Evolutionary conservation across 1,284 basidiomycete genomes (phyloP), one percentile per base, ranked within the genome.

Genomic region (Leccinum subspadiceum): DNA sequence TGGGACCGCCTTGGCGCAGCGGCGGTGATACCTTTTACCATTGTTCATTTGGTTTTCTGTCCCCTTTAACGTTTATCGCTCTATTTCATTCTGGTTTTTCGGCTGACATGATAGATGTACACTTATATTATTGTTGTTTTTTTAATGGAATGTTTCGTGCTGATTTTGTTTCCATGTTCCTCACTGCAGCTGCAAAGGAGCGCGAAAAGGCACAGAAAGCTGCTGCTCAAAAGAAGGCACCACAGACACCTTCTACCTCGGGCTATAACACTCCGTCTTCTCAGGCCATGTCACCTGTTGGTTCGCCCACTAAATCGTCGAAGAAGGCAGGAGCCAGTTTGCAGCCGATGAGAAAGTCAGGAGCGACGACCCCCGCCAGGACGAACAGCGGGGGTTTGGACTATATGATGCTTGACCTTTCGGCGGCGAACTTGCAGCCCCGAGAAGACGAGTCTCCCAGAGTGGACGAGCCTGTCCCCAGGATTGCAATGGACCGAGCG

Each of bases 401-500:
- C 71, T 81, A 85, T 54, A 76, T 84, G 63, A 74, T 83, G 37
- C 72, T 90, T 66, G 94, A 96, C 76, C 76, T 96, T 56, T 83
- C 86, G 26, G 91, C 82, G 5, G 75, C 94, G 62, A 92, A 92
- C 73, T 76, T 96, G 33, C 76, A 78, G 26, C 75, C 79, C 39
- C 78, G 80, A 50, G 81, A 79, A 46, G 74, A 80, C 24, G 73
- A 78, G 48, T 71, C 73, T 39, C 65, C 68, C 6, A 73, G 69
- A 35, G 71, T 71, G 13, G 79, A 83, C 50, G 90, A 91, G 63
- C 79, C 79, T 24, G 81, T 73, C 52, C 83, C 90, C 5, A 91
- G 85, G 68, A 77, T 91, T 64, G 83, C 79, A 24, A 82, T 94
- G 68, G 89, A 93, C 12, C 83, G 86, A 65, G 94, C 94, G 72